Base-by-base conservation (phyloP, 2,329 filamentous ascomycete species). In the Monilinia polystroma region DNA sequence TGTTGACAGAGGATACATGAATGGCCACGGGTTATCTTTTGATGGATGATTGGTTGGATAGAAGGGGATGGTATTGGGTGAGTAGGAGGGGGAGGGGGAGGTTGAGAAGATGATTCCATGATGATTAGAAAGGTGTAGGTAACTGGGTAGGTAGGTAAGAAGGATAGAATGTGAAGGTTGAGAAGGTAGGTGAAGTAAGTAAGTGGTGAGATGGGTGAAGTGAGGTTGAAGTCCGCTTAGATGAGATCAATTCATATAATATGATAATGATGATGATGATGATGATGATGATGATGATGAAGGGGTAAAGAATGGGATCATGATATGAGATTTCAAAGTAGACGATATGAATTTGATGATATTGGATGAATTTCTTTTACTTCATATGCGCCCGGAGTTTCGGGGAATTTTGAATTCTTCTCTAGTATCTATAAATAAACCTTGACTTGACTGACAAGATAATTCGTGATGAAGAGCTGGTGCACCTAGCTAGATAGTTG, bases 261-360 rank as follows among this genome's bases (percentile, higher is more conserved):
- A 29, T 2, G 29, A 29, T 4, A 2, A 29, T 4, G 29, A 29
- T 29, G 29, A 29, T 29, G 29, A 29, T 4, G 29, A 29, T 4
- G 29, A 29, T 29, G 29, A 29, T 29, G 29, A 29, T 29, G 29
- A 29, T 29, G 29, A 29, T 63, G 23, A 56, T 52, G 83, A n/a
- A 80, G 35, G 83, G 78, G 43, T 49, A 12, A 10, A 57, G 16
- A 47, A 35, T 23, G 82, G 80, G 70, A 47, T 2, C 8, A 26
- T n/a, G 41, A 35, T 18, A 18, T 57, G 52, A 56, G 26, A 26
- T 32, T 35, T 35, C 32, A 35, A 6, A 7, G 5, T 35, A 5
- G 7, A 35, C 4, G 0, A 35, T 35, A 35, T 35, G 32, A 35
- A 29, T 29, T 35, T 35, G 32, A 35, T 35, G 32, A 35, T 35